Conservation (phyloP, 257 asterid species). For the Nicotiana benthamiana region DNA sequence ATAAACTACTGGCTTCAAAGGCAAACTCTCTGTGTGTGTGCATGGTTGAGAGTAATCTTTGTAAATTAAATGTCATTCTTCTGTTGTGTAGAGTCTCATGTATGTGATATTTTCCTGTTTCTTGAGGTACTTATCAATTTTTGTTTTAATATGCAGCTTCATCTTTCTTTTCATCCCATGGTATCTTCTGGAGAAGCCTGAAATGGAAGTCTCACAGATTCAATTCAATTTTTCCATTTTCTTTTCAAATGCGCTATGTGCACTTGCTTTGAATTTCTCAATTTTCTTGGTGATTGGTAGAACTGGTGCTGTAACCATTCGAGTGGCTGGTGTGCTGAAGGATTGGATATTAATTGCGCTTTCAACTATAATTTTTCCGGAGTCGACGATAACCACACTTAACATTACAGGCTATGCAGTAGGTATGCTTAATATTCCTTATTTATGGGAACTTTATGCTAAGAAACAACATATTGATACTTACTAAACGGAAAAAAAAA, state of each 20-base stretch:
- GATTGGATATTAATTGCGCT: slow-evolving; percentile 98
- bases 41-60: neutral
- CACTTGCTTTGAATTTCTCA: slow-evolving; percentile 91
- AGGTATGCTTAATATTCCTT: slow-evolving; percentile 39
- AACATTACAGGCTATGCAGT: slow-evolving; percentile 89
- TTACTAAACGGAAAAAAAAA: too few relatives aligned
- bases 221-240: slow-evolving; percentile 88
- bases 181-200: slow-evolving; percentile 95
- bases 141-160: slow-evolving; percentile 51
- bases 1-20: neutral
- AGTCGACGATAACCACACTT: slow-evolving; percentile 75
- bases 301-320: slow-evolving; percentile 95
- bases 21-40: neutral
- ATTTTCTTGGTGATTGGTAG: slow-evolving; percentile 92
- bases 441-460: slow-evolving; percentile 3
- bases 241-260: slow-evolving; percentile 95
- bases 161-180: slow-evolving; percentile 90
- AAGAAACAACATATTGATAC: neutral
- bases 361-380: slow-evolving; percentile 87
- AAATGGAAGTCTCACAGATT: slow-evolving; percentile 81
- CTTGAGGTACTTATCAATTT: neutral
- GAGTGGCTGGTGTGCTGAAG: slow-evolving; percentile 95
- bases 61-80: neutral
- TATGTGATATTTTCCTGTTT: neutral
- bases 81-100: neutral